Evolutionary conservation across 139 green algal species (phyloP), one percentile per base, ranked within the genome.

Genomic region (Eudorina sp.): DNA sequence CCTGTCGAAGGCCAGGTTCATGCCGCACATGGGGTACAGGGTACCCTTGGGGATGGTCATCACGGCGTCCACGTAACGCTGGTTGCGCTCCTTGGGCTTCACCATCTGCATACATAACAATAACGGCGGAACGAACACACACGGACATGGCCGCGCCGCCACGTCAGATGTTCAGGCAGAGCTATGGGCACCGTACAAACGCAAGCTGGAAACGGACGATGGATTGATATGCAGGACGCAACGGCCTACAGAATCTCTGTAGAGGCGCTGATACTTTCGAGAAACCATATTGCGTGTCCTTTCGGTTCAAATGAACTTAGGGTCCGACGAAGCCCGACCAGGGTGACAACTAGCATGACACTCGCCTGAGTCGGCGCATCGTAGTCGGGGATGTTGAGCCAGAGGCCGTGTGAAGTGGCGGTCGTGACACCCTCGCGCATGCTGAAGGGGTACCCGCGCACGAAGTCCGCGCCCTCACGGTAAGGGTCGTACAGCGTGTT

Each of bases 381-480:
- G 74, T 99, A 99, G 95, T 99, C 97, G 0, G 97, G 97, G 77
- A 99, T 98, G 95, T 99, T 99, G 45, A 99, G 93, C 97, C 97
- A 99, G 77, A 99, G 94, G 18, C 97, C 96, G 90, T 99, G 97
- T 1, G 96, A 99, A 6, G 99, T 91, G 18, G 95, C 97, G 0
- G 97, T 99, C 40, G 94, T 92, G 23, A 97, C 95, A 40, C 97
- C 97, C 85, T 99, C 97, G 7, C 97, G 90, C 91, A 99, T 92
- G 90, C 66, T 95, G 92, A 98, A 98, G 27, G 96, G 96, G 92
- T 98, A 98, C 45, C 96, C 96, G 7, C 96, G 95, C 13, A 97
- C 95, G 89, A 93, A 93, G 74, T 91, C 90, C 43, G 79, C 88
- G 70, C 41, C 90, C 72, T 94, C 88, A 6, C 92, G 84, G 93